Percentiles rank a stretch among this genome's conserved stretches.
Conservation (phyloP, 441 rosid species). For the Gossypium schwendimanii region DNA sequence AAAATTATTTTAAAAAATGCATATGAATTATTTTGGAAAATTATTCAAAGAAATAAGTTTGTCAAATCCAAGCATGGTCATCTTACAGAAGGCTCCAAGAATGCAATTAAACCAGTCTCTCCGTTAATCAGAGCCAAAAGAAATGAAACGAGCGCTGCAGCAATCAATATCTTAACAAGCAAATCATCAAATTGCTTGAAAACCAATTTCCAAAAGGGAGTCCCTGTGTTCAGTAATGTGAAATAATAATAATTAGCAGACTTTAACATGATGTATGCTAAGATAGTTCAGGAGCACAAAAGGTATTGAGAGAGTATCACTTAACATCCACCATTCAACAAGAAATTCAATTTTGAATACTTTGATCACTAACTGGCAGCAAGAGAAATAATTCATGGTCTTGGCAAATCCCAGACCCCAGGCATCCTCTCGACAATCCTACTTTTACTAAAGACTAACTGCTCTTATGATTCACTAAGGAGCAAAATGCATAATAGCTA, state of each 20-base stretch:
- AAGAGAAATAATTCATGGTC: neutral
- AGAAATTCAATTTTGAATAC: neutral
- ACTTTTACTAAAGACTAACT: neutral
- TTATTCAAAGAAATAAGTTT: conserved; percentile 3
- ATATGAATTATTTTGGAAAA: neutral
- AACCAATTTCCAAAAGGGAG: conserved; percentile 95
- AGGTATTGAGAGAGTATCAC: neutral
- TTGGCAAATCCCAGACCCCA: neutral
- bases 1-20: neutral
- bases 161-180: conserved; percentile 95
- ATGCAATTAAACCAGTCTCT: conserved; percentile 92
- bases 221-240: conserved; percentile 52
- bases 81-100: conserved; percentile 98
- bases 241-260: conserved; percentile 13
- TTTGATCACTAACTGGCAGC: neutral
- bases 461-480: neutral
- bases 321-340: neutral
- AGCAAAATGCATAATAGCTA: neutral
- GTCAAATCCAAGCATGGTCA: conserved; percentile 1
- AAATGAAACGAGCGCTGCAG: conserved; percentile 83
- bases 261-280: conserved; percentile 1
- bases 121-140: conserved; percentile 88
- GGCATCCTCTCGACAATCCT: neutral
- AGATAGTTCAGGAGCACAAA: neutral
- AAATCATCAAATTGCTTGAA: conserved; percentile 95